These are phyloP conservation scores for Conticribra weissflogii DNA, from an alignment of 108 stramenopile species.

Conservation along the genomic window DNA sequence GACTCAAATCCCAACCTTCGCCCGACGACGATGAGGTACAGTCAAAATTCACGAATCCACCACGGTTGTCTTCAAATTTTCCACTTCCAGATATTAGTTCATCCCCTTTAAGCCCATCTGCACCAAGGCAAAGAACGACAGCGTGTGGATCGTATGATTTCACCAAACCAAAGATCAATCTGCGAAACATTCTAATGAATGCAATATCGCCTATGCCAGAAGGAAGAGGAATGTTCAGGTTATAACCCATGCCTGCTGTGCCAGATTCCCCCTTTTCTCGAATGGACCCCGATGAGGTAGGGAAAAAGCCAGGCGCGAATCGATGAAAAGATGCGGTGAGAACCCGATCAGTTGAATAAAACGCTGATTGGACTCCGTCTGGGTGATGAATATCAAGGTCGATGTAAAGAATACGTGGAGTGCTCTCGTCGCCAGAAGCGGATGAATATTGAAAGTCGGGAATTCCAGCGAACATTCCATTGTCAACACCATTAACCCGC, in stretches of 20 bases:
- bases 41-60: slow-evolving; percentile 3
- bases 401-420: slow-evolving; percentile 76
- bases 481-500: not conserved
- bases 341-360: slow-evolving; percentile 51
- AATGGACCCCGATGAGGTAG: slow-evolving; percentile 33
- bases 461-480: not conserved
- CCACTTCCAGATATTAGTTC: slow-evolving; percentile 34
- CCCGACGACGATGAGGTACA: slow-evolving; percentile 12
- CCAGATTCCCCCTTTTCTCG: slow-evolving; percentile 42
- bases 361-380: slow-evolving; percentile 78
- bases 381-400: slow-evolving; percentile 88
- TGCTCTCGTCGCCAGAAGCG: slow-evolving; percentile 19
- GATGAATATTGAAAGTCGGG: not conserved
- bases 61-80: not conserved
- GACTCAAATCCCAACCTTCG: slow-evolving; percentile 55
- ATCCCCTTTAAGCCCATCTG: slow-evolving; percentile 58
- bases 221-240: slow-evolving; percentile 56
- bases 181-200: slow-evolving; percentile 40
- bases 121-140: slow-evolving; percentile 56
- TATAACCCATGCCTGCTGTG: slow-evolving; percentile 47
- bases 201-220: slow-evolving; percentile 31
- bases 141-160: slow-evolving; percentile 45
- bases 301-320: slow-evolving; percentile 50
- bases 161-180: slow-evolving; percentile 22
- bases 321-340: slow-evolving; percentile 63